These are phyloP conservation scores for Globisporangium rhizosaccharum DNA, from an alignment of 352 stramenopile species.

Conservation along the genomic window DNA sequence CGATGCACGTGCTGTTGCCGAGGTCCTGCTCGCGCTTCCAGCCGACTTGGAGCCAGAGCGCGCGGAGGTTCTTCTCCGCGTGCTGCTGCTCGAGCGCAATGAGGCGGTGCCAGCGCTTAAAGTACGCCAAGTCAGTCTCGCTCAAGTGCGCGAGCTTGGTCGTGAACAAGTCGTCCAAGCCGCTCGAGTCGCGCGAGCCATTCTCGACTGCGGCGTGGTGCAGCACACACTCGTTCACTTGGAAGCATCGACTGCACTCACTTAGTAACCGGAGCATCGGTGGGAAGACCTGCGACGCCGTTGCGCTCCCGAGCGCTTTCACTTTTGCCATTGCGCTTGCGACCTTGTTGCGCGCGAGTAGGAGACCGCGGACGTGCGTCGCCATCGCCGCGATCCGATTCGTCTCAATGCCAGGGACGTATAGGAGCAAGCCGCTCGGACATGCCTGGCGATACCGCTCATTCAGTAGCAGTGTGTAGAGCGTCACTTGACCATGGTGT, in stretches of 20 bases:
- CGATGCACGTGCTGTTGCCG: slow-evolving; percentile 50
- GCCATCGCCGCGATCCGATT: slow-evolving; percentile 57
- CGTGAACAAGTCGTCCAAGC: slow-evolving; percentile 62
- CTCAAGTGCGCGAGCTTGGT: slow-evolving; percentile 48
- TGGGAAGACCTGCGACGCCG: slow-evolving; percentile 50
- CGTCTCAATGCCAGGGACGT: slow-evolving; percentile 63
- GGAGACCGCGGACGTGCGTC: slow-evolving; percentile 51
- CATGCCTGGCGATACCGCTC: slow-evolving; percentile 68
- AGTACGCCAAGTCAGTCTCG: slow-evolving; percentile 54
- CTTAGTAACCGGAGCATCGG: slow-evolving; percentile 59
- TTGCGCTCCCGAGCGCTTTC: slow-evolving; percentile 45
- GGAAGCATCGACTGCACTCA: slow-evolving; percentile 81
- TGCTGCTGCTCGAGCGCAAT: slow-evolving; percentile 76
- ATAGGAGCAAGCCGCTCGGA: slow-evolving; percentile 64
- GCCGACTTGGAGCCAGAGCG: slow-evolving; percentile 61
- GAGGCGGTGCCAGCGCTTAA: slow-evolving; percentile 65
- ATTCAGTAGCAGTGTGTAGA: slow-evolving; percentile 83
- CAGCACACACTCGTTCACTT: slow-evolving; percentile 80
- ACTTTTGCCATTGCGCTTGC: slow-evolving; percentile 52
- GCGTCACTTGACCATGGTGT: slow-evolving; percentile 83
- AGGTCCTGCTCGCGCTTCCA: slow-evolving; percentile 48
- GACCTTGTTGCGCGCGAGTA: slow-evolving; percentile 70
- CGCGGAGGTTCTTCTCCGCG: slow-evolving; percentile 57
- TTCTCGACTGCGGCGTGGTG: slow-evolving; percentile 78
- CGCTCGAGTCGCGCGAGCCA: slow-evolving; percentile 58